Base-by-base conservation (phyloP, 2,329 filamentous ascomycete genomes). In the Ophiognomonia clavigignenti-juglandacearum region DNA sequence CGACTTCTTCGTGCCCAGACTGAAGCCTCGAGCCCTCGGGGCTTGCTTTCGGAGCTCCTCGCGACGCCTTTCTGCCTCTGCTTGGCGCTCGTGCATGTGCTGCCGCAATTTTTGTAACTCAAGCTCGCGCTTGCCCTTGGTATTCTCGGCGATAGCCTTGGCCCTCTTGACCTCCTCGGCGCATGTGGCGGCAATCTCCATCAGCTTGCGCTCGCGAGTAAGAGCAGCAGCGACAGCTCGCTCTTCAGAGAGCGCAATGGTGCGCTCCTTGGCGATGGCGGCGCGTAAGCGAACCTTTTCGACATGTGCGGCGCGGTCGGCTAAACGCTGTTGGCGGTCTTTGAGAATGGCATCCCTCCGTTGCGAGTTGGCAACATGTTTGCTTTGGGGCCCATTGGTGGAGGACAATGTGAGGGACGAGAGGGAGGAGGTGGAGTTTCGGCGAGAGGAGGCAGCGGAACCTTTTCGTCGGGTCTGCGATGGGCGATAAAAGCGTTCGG, bases 91-190 rank as follows among this genome's bases (percentile, higher is more conserved):
- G 61, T 91, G 85, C 75, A 91, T 89, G 62, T 90, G 85, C 42
- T 78, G 67, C 53, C 82, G 80, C 61, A 87, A 74, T 58, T 82
- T 82, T 56, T 75, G 75, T 47, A 86, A 77, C 54, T 91, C 85
- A 47, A 83, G 82, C 60, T 89, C 84, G 53, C 88, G 82, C 63
- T 85, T 85, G 67, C 88, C 85, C 65, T 88, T 90, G 71, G 87
- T 89, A 48, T 78, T 83, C 63, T 89, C 86, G 13, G 87, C 87
- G n/a, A 91, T 76, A 42, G 86, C 84, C 71, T 92, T 92, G 43
- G 87, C 87, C 54, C 86, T 78, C 61, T 86, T 83, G 14, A 93
- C 88, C 62, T 93, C 88, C 64, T 90, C 87, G 18, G 88, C 88
- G 60, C 88, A 92, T 51, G 81, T 77, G 40, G 87, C 85, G 4